These are phyloP conservation scores for Cyclotella atomus DNA, from an alignment of 108 stramenopile genomes.

Conservation along the genomic window DNA sequence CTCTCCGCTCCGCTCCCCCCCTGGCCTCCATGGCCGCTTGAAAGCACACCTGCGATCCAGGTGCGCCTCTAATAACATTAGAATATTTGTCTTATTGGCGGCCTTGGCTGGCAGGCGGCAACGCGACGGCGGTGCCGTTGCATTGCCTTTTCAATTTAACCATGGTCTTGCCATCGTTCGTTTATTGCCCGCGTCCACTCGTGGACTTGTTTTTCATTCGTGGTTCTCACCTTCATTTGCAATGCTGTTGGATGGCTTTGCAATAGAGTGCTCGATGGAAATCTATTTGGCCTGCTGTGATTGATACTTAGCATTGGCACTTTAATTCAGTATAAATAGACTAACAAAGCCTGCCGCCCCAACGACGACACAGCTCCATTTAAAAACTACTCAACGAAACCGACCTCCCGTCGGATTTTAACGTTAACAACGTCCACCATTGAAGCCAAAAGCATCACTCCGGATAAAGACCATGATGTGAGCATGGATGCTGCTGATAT, in stretches of 20 bases:
- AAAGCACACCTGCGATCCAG: too few relatives aligned
- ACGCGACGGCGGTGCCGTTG: not conserved
- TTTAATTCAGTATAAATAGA: not conserved
- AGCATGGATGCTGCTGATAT: constrained; percentile 10
- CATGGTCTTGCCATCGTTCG: constrained; percentile 39
- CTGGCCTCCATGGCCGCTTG: too few relatives aligned
- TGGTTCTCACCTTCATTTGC: not conserved
- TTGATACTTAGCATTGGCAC: not conserved
- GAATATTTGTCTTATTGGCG: not conserved
- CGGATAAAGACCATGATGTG: constrained; percentile 25
- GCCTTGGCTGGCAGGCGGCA: not conserved
- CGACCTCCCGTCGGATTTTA: not conserved
- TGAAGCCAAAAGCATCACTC: constrained; percentile 24
- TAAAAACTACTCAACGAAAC: not conserved
- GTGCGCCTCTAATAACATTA: too few relatives aligned
- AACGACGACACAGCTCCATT: not conserved
- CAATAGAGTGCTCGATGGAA: not conserved
- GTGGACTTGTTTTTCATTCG: constrained; percentile 3
- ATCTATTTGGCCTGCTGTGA: not conserved
- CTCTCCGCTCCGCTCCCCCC: too few relatives aligned
- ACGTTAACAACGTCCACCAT: not conserved
- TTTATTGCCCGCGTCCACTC: constrained; percentile 11
- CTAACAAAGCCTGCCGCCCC: too few relatives aligned
- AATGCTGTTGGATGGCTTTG: not conserved
- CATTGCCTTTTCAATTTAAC: too few relatives aligned